These are phyloP conservation scores for Achaetomium macrosporum DNA, from an alignment of 2,329 filamentous ascomycete species.

Conservation along the genomic window DNA sequence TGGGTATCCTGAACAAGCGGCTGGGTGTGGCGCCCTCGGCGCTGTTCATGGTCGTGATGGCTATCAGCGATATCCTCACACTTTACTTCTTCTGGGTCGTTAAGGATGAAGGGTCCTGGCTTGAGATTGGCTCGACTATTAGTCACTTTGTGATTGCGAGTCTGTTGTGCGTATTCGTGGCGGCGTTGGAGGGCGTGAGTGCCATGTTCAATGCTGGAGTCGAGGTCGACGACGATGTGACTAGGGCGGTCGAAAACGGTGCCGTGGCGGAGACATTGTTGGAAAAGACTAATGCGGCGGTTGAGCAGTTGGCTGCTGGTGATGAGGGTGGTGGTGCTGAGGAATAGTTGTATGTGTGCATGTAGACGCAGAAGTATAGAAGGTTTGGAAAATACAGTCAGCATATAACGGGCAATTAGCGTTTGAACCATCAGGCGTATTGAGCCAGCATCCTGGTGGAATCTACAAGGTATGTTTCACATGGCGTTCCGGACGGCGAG, in stretches of 20 bases:
- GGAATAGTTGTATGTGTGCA: neutral
- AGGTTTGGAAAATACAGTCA: neutral
- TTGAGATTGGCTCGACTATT: constrained; percentile 96
- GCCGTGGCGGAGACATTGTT: constrained; percentile 13
- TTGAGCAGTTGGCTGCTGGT: neutral
- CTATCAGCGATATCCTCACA: constrained; percentile 83
- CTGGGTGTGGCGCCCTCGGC: constrained; percentile 81
- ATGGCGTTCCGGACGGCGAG: no score
- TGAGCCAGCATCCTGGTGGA: no score
- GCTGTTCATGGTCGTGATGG: constrained; percentile 92
- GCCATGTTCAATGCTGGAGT: constrained; percentile 77
- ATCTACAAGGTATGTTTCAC: no score
- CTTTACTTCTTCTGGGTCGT: constrained; percentile 98
- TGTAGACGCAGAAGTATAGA: neutral
- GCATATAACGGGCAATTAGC: neutral
- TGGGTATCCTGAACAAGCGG: constrained; percentile 84
- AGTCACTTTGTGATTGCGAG: constrained; percentile 94
- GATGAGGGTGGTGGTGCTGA: neutral
- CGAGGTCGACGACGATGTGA: constrained; percentile 45
- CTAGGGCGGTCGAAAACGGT: constrained; percentile 34
- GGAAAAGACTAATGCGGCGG: constrained; percentile 13
- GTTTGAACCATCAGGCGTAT: no score
- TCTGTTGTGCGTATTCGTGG: constrained; percentile 83
- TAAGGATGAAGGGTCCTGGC: constrained; percentile 90
- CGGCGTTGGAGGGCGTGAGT: constrained; percentile 77